Base-by-base conservation (phyloP, 495 filamentous ascomycete genomes). In the Aspergillus wentii region DNA sequence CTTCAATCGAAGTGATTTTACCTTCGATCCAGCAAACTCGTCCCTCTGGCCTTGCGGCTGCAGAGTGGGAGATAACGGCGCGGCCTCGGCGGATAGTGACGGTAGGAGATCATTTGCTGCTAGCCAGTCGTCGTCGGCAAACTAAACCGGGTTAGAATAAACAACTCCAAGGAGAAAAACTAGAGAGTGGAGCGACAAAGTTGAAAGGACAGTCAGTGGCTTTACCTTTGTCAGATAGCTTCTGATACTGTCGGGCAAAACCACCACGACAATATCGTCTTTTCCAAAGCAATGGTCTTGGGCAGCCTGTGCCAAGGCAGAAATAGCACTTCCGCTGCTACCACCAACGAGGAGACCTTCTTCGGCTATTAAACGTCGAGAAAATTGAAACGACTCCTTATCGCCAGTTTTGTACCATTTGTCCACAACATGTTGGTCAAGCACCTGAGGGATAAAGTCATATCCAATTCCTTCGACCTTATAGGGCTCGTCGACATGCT, bases 401-500 rank as follows among this genome's bases (percentile, higher is more conserved):
- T 99, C 92, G 26, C 86, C 86, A 3, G 92, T 97, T 74, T 99
- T 99, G 62, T 95, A 94, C 92, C 92, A 99, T 48, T 82, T 82
- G 57, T 95, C 82, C n/a, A 99, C 85, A 16, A 73, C 57, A 7
- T 80, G 57, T 44, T 82, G 86, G 49, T 94, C 83, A 17, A 99
- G 74, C 1, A 99, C 92, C 25, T 95, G 84, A 4, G 92, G 92
- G 36, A 97, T 85, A 54, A 99, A 99, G 55, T 99, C 92, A 55
- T 99, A 99, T 16, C 92, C 92, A 53, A 99, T 97, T 15, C 92
- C 92, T 67, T 99, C 92, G 0, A 99, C 92, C 67, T 97, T 97
- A 57, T 99, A 99, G 4, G 85, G 71, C 46, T 85, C 82, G 55
- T 95, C 87, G 21, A 72, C 77, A 46, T 83, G 75, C 40, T 83